These are phyloP conservation scores for Dioszegia aurantiaca DNA, from an alignment of 768 basidiomycete species.

Conservation along the genomic window DNA sequence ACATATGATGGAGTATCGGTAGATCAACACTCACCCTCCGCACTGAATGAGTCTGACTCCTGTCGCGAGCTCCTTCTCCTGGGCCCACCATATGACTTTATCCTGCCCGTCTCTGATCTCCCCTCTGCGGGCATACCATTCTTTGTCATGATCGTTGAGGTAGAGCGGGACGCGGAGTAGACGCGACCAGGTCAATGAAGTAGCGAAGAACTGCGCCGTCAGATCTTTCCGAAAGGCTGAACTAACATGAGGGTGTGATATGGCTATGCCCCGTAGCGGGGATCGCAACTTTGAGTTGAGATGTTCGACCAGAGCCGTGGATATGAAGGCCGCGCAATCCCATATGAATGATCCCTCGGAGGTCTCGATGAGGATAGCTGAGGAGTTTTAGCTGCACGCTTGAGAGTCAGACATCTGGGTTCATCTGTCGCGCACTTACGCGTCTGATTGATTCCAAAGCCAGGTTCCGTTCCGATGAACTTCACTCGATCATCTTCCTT, in stretches of 20 bases:
- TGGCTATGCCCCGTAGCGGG: constrained; percentile 47
- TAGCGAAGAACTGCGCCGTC: constrained; percentile 46
- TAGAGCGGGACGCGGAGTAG: constrained; percentile 43
- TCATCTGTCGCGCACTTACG: constrained; percentile 29
- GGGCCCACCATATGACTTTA: constrained; percentile 39
- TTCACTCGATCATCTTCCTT: constrained; percentile 38
- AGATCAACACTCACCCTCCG: constrained; percentile 43
- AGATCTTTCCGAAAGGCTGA: neutral
- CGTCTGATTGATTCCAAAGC: constrained; percentile 48
- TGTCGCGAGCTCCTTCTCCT: constrained; percentile 24
- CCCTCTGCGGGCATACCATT: constrained; percentile 42
- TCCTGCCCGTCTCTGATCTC: constrained; percentile 28
- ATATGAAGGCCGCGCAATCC: constrained; percentile 48
- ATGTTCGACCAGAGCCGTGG: constrained; percentile 28
- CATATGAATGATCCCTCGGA: constrained; percentile 45
- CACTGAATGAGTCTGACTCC: constrained; percentile 44
- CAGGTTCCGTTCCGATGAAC: constrained; percentile 40
- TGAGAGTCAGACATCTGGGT: too few species aligned
- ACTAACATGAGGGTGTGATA: constrained; percentile 51
- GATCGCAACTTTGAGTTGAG: constrained; percentile 19
- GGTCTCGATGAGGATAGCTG: constrained; percentile 48
- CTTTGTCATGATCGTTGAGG: constrained; percentile 38
- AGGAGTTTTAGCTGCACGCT: neutral
- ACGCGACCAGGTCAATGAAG: constrained; percentile 47
- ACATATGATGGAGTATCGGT: neutral